Evolutionary conservation across 805 yeast species (phyloP).

Genomic region (Yamadazyma olivae): DNA sequence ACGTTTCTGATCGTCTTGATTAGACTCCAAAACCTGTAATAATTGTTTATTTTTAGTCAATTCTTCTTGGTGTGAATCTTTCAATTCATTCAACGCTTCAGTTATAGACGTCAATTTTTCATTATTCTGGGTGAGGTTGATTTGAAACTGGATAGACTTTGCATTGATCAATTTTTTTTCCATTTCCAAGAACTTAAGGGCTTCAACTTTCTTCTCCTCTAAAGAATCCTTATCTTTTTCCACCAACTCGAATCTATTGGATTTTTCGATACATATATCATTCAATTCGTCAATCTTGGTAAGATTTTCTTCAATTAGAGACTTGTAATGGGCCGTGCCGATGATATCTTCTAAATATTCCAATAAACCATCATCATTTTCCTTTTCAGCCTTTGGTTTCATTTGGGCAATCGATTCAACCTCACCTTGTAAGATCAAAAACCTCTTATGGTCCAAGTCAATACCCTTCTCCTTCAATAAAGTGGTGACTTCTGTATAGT

Average conservation of each 20-base stretch:
- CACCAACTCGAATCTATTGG: conserved; percentile 73
- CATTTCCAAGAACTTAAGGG: conserved; percentile 58
- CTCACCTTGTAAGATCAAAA: conserved; percentile 94
- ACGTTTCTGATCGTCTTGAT: conserved; percentile 27
- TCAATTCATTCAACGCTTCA: conserved; percentile 26
- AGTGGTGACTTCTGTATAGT: conserved; percentile 74
- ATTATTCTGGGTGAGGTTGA: conserved; percentile 38
- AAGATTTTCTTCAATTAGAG: conserved; percentile 63
- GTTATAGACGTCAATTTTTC: conserved; percentile 37
- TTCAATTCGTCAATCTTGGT: conserved; percentile 68
- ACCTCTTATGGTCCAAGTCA: conserved; percentile 92
- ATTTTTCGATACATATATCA: conserved; percentile 78
- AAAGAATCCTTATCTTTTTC: conserved; percentile 65
- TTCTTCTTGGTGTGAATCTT: conserved; percentile 33
- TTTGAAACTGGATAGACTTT: conserved; percentile 57
- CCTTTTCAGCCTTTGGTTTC: conserved; percentile 95
- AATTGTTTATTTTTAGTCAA: conserved; percentile 22
- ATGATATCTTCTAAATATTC: conserved; percentile 96
- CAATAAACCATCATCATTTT: conserved; percentile 86
- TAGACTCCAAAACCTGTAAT: conserved; percentile 21
- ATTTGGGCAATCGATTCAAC: conserved; percentile 98
- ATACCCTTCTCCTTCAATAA: conserved; percentile 79
- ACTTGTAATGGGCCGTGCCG: conserved; percentile 86
- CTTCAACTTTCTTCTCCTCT: conserved; percentile 69
- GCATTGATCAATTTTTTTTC: conserved; percentile 60